Conservation (phyloP, 2,329 filamentous ascomycete species). For the Hypoxylon rubiginosum region DNA sequence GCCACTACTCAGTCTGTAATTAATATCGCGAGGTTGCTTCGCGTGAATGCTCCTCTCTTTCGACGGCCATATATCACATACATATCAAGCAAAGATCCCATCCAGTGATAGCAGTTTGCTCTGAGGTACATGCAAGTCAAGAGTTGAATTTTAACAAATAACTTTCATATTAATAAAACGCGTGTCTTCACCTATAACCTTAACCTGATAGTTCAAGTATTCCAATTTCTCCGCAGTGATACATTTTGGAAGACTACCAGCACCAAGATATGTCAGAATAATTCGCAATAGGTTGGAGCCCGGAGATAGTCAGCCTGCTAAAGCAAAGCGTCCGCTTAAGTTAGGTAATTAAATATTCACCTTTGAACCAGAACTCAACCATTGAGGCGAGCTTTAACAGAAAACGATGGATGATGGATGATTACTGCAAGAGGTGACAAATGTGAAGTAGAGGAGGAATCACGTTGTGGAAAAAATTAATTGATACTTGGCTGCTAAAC, state of each 20-base stretch:
- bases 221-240: neutral
- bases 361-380: neutral
- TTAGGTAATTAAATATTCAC: neutral
- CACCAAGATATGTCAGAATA: neutral
- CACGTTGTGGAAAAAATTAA: neutral
- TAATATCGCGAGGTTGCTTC: neutral
- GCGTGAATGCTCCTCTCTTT: neutral
- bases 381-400: neutral
- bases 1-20: neutral
- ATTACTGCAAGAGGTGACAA: neutral
- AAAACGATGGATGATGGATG: neutral
- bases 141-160: neutral
- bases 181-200: neutral
- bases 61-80: neutral
- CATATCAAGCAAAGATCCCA: neutral
- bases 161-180: neutral
- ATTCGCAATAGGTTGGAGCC: neutral
- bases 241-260: neutral
- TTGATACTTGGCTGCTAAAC: too few relatives aligned
- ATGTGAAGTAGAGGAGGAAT: neutral
- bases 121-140: neutral
- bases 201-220: neutral
- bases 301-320: neutral
- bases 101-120: neutral
- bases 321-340: neutral